Evolutionary conservation across 495 filamentous ascomycete species (phyloP).

Genomic region (Articulospora tetracladia): DNA sequence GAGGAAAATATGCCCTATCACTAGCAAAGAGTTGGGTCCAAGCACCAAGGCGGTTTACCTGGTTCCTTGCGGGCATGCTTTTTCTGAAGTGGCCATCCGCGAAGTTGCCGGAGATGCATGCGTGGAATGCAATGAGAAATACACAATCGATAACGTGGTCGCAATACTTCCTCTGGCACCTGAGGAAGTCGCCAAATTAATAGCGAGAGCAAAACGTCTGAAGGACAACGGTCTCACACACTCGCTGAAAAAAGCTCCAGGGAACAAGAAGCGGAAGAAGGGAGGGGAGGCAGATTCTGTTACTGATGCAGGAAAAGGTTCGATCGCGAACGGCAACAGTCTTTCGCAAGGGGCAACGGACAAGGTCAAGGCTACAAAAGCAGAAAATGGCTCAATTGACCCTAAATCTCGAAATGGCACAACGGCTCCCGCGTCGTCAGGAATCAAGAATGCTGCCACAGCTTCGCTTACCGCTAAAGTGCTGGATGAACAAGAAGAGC

Average conservation of each 20-base stretch:
- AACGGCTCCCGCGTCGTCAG: conserved; percentile 34
- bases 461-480: conserved; percentile 82
- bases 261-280: conserved; percentile 65
- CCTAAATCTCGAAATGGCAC: conserved; percentile 19
- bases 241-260: conserved; percentile 76
- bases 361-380: conserved; percentile 7
- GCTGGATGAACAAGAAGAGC: conserved; percentile 76
- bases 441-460: conserved; percentile 84
- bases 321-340: background rate
- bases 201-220: conserved; percentile 59
- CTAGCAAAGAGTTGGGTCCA: conserved; percentile 80
- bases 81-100: conserved; percentile 77
- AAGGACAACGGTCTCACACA: conserved; percentile 73
- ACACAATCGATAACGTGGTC: conserved; percentile 74
- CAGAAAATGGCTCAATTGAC: conserved; percentile 1
- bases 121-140: conserved; percentile 70
- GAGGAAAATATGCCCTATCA: conserved; percentile 71
- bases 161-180: conserved; percentile 70
- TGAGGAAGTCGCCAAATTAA: conserved; percentile 65
- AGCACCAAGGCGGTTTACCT: conserved; percentile 80
- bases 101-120: conserved; percentile 59
- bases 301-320: conserved; percentile 23
- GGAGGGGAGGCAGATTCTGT: conserved; percentile 29
- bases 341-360: background rate
- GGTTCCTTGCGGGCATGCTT: conserved; percentile 94